phyloP scores from a whole-genome alignment of 225 moss, liverwort and hornwort genomes.

The Marchantia polymorpha region DNA sequence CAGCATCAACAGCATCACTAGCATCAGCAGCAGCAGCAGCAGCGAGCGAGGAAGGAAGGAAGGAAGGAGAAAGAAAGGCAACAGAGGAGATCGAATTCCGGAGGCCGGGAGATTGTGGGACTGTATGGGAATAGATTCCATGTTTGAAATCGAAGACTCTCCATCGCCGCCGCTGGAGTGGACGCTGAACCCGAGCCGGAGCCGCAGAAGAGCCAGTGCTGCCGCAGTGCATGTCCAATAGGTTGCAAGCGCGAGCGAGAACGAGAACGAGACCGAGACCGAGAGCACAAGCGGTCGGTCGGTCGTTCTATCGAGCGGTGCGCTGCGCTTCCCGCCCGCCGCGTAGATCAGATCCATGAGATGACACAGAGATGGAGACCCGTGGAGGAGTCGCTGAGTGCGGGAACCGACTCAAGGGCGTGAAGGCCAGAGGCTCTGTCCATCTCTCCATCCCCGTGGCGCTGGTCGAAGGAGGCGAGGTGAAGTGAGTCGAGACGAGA shows the following conservation, averaged over 20 bases:
- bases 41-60: background rate
- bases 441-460: background rate
- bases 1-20: no score
- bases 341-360: constrained; percentile 3
- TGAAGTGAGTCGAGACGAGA: background rate
- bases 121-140: background rate
- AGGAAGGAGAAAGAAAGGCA: no score
- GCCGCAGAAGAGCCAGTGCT: background rate
- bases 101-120: background rate
- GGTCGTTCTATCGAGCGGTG: no score
- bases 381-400: background rate
- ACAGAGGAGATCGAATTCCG: background rate
- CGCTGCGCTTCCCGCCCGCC: background rate
- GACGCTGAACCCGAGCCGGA: background rate
- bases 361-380: constrained; percentile 14
- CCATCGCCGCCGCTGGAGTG: background rate
- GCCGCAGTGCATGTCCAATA: background rate
- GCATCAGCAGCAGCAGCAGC: no score
- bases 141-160: background rate
- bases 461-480: background rate
- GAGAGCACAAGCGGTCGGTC: background rate
- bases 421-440: background rate
- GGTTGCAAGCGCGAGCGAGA: background rate
- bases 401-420: background rate
- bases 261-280: no score